Percentiles rank a stretch among this genome's conserved stretches.
These are phyloP conservation scores for Bruguiera sexangula DNA, from an alignment of 345 rosid genomes.

Conservation along the genomic window DNA sequence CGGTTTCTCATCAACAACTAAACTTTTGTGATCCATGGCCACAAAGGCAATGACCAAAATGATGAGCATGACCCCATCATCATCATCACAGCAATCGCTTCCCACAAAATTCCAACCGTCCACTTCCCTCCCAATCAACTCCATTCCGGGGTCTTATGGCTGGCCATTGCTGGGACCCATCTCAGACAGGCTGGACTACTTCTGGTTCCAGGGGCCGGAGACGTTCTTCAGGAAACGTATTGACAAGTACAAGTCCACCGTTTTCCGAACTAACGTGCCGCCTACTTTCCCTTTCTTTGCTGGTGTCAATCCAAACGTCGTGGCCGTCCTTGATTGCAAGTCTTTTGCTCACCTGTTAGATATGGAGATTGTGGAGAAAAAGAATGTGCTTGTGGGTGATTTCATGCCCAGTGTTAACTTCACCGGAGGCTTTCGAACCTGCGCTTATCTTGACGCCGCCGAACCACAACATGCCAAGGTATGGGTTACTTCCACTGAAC, in stretches of 20 bases:
- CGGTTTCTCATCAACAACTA: too few species aligned
- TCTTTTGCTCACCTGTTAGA: conserved; percentile 82
- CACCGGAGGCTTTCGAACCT: conserved; percentile 60
- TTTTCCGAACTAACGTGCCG: conserved; percentile 83
- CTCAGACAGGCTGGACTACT: conserved; percentile 81
- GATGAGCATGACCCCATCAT: conserved; percentile 20
- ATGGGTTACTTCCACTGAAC: neutral
- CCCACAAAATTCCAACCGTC: conserved; percentile 15
- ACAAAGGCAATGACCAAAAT: conserved; percentile 5
- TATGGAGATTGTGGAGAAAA: conserved; percentile 79
- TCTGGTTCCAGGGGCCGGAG: conserved; percentile 92
- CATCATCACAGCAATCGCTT: conserved; percentile 5
- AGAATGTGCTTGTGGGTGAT: conserved; percentile 60
- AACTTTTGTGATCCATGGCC: neutral
- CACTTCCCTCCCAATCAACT: conserved; percentile 48
- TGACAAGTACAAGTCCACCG: conserved; percentile 70
- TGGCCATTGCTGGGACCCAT: conserved; percentile 81
- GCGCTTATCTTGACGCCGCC: conserved; percentile 67
- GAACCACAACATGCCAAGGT: conserved; percentile 78
- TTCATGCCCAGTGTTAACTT: conserved; percentile 62
- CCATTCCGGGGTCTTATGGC: conserved; percentile 79
- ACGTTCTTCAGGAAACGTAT: conserved; percentile 62
- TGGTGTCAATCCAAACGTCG: conserved; percentile 65
- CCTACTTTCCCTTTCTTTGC: conserved; percentile 68
- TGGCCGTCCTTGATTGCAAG: conserved; percentile 70